phyloP scores from a whole-genome alignment of 2,329 filamentous ascomycete genomes.

The Penicillium sclerotigenum region DNA sequence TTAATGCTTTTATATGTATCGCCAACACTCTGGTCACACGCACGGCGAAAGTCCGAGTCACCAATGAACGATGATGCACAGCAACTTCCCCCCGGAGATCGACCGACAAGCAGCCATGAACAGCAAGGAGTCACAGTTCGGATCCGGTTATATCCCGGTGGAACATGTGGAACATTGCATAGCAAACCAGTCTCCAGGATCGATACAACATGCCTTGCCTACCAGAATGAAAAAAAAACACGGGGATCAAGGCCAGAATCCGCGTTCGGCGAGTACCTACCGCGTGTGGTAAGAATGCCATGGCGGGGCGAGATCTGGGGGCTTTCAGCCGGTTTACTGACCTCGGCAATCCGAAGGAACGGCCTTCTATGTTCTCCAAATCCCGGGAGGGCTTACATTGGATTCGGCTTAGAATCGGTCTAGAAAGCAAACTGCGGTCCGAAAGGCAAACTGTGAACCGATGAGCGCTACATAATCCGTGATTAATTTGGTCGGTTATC shows the following conservation, averaged over 20 bases:
- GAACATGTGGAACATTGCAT: not conserved
- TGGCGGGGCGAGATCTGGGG: not conserved
- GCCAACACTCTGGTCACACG: not conserved
- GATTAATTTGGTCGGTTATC: too few species aligned
- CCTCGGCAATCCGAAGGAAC: not conserved
- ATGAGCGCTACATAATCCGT: not conserved
- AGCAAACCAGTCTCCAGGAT: not conserved
- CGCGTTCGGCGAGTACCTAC: not conserved
- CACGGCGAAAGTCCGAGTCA: constrained; percentile 13
- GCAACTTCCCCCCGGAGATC: constrained; percentile 19
- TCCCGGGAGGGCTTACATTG: not conserved
- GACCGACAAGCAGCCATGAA: constrained; percentile 10
- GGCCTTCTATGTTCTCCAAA: not conserved
- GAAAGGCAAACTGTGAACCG: not conserved
- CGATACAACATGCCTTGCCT: not conserved
- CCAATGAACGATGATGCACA: not conserved
- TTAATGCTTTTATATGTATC: constrained; percentile 4
- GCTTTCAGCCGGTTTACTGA: not conserved
- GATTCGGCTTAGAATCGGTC: not conserved
- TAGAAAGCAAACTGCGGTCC: not conserved
- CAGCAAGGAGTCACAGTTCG: constrained; percentile 7
- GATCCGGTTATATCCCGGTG: constrained; percentile 13
- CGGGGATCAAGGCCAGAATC: not conserved
- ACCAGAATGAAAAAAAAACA: not conserved
- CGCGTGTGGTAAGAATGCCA: not conserved